Evolutionary conservation across 106 monocot species (phyloP).

Genomic region (Dendrobium nobile): DNA sequence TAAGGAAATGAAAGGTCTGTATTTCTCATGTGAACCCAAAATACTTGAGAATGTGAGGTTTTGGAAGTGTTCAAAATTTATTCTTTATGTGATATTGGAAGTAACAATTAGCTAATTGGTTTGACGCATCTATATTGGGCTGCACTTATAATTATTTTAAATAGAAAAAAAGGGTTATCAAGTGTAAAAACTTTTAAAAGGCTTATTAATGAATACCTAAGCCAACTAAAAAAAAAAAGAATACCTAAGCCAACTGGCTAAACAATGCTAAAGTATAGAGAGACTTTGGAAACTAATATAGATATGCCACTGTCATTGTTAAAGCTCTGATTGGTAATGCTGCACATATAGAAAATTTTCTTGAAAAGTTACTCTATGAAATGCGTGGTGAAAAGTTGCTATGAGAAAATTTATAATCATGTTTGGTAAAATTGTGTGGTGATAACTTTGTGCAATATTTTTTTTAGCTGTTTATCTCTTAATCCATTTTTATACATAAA

Average conservation of each 20-base stretch:
- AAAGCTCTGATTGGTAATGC: background rate
- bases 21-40: background rate
- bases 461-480: background rate
- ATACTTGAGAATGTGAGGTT: background rate
- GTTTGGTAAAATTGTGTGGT: background rate
- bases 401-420: background rate
- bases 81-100: background rate
- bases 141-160: background rate
- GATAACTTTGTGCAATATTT: no score
- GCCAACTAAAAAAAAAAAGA: no score
- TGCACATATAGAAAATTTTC: background rate
- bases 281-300: background rate
- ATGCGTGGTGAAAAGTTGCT: background rate
- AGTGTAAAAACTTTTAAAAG: background rate
- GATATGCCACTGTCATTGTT: background rate
- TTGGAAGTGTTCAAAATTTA: background rate
- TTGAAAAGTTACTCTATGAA: background rate
- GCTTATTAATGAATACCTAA: background rate
- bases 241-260: background rate
- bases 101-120: background rate
- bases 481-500: background rate
- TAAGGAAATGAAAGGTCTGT: conserved; percentile 63
- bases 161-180: background rate
- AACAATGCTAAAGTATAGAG: background rate
- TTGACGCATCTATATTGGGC: background rate